A percentile compares a stretch with the other conserved stretches of the same genome.
These are phyloP conservation scores for Venturia oleaginea DNA, from an alignment of 2,329 filamentous ascomycete species.

Conservation along the genomic window DNA sequence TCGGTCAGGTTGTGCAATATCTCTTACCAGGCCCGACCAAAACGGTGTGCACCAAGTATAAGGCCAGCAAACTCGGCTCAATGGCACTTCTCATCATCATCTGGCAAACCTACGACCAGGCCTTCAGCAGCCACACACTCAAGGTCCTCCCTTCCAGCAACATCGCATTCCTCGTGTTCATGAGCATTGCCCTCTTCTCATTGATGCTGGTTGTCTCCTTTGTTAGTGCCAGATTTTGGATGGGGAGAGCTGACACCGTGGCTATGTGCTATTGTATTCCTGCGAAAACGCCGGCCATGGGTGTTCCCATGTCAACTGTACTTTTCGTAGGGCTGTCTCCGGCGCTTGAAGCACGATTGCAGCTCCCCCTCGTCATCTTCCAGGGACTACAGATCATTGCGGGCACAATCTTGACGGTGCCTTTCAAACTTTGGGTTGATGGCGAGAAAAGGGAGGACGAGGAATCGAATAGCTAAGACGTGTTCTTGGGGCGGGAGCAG, in stretches of 20 bases:
- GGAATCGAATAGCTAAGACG: background rate
- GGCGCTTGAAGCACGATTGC: constrained; percentile 47
- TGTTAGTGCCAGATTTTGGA: constrained; percentile 42
- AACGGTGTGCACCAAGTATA: constrained; percentile 42
- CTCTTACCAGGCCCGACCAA: constrained; percentile 45
- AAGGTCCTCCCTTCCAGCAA: constrained; percentile 49
- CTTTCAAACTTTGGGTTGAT: constrained; percentile 4
- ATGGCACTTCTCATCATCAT: constrained; percentile 40
- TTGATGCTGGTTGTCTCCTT: constrained; percentile 56
- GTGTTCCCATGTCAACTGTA: constrained; percentile 57
- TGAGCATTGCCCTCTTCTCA: constrained; percentile 55
- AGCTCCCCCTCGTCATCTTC: constrained; percentile 55
- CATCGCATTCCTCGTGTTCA: constrained; percentile 57
- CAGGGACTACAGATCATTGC: constrained; percentile 11
- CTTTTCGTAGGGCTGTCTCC: constrained; percentile 54
- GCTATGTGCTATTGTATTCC: constrained; percentile 66
- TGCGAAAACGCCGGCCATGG: constrained; percentile 62
- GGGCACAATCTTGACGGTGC: constrained; percentile 4
- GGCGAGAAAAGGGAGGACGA: background rate
- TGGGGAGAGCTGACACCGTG: constrained; percentile 54
- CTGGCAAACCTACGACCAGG: constrained; percentile 60
- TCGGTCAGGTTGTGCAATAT: constrained; percentile 53
- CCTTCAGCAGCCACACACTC: constrained; percentile 55
- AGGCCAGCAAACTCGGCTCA: constrained; percentile 36
- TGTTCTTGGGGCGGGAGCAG: background rate